Conservation (phyloP, 192 early-diverging fungal genomes). For the Gigaspora rosea region DNA sequence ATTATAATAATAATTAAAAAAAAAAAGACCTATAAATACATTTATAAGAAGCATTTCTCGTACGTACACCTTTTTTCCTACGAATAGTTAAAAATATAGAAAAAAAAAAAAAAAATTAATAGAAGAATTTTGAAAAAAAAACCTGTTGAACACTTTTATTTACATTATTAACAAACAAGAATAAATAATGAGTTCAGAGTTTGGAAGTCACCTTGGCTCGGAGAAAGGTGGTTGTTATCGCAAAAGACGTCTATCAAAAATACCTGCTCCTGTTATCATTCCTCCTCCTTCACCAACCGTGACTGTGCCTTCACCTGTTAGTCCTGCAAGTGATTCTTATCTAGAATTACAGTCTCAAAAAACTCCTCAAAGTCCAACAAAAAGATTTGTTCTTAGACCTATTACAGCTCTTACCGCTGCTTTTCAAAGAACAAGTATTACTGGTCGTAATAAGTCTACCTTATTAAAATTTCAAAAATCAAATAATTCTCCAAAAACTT, state of each 20-base stretch:
- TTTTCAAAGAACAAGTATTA: constrained; percentile 15
- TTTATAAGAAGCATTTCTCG: no score
- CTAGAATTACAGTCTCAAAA: not conserved
- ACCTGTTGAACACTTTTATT: no score
- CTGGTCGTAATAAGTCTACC: not conserved
- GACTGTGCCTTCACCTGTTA: not conserved
- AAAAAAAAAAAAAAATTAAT: no score
- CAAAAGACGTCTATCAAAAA: constrained; percentile 18
- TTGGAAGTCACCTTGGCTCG: not conserved
- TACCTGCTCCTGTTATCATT: constrained; percentile 26
- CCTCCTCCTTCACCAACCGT: constrained; percentile 1
- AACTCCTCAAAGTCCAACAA: constrained; percentile 17
- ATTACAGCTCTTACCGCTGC: constrained; percentile 24
- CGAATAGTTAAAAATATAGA: no score
- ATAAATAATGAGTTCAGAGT: no score
- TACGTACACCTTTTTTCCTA: no score
- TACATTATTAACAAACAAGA: no score
- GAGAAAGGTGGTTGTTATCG: constrained; percentile 23
- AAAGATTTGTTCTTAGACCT: constrained; percentile 25
- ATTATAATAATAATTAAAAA: no score
- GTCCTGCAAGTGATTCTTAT: constrained; percentile 11
- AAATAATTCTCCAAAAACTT: not conserved
- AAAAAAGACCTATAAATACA: no score
- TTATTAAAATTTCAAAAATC: constrained; percentile 16
- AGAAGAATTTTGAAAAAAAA: no score